Evolutionary conservation across 164 flowering plant genomes (phyloP), one percentile per base, ranked within the genome.

Genomic region (Berberis vulgaris): DNA sequence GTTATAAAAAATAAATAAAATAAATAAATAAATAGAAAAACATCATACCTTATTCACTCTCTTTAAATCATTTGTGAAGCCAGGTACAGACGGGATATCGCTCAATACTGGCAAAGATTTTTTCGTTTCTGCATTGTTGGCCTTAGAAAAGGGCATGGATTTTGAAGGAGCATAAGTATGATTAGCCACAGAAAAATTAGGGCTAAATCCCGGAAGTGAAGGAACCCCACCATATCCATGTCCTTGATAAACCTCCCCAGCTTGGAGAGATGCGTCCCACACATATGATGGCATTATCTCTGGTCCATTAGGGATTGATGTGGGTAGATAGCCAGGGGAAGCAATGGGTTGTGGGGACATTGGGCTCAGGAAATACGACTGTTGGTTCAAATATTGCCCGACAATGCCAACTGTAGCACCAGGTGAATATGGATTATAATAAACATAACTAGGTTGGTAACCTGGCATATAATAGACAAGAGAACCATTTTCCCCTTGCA

Each of bases 401-500:
- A 79, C 83, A 59, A 73, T 62, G 60, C 81, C 82, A 68, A 73
- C 12, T 41, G 81, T 62, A 44, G 73, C 62, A 61, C 77, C 66
- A 64, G 84, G 77, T 8, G 73, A 3, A 57, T 72, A 81, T 5
- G 83, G 71, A 52, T 59, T 59, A 56, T 75, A 76, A 54, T 81
- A 73, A 69, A 60, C 59, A 59, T 74, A 82, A 47, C 75, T 76
- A 43, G 82, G 76, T 61, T 77, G 83, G 67, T 57, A 61, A n/a
- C 80, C 84, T 63, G 81, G 83, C 71, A 71, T 64, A 47, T 78
- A 67, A 67, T 73, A 82, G 43, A 79, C 41, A 43, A 80, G 70
- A 54, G 79, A 76, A 57, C 83, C 84, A 74, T 80, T 78, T 60
- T 84, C 85, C 41, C 74, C 77, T 69, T 77, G 84, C 69, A 80